Base-by-base conservation (phyloP, 2,329 filamentous ascomycete genomes). In the Hyphodiscus sp. region DNA sequence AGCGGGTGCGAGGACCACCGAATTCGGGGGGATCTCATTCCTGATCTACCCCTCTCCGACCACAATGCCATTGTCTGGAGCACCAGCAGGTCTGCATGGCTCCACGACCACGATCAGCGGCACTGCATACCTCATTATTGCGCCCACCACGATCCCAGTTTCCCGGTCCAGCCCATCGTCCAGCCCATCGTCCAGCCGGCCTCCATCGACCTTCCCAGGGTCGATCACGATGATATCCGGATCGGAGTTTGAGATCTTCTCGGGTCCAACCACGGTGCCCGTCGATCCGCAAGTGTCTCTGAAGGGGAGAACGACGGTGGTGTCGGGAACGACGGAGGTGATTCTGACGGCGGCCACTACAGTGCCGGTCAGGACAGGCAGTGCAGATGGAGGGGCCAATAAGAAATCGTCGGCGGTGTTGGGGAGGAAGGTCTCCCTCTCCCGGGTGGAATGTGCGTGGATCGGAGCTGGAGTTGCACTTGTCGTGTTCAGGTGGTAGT, bases 251-350 rank as follows among this genome's bases (percentile, higher is more conserved):
- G 18, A 60, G 6, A 43, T 57, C 5, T 49, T 58, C 16, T 19
- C 44, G 3, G 57, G 51, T 5, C 49, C 55, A 15, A 59, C 55
- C 4, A 59, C 59, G 1, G 49, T 61, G 4, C 50, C 55, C 18
- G 33, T 59, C 2, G 52, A 58, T 29, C 55, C 57, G 6, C 45
- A 23, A 10, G 55, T 52, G 20, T 52, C 59, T 11, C 23, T 59
- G 13, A 49, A 49, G 15, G 58, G 57, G 3, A n/a, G 44, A 5
- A 61, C 58, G 20, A 59, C 56, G 1, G 52, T 60, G 1, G 57
- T 59, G 16, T 43, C 29, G 4, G 57, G 57, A 4, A 54, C 46
- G 1, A 60, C 60, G 2, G 52, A 54, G 47, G 58, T 62, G 2
- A 48, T 55, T 23, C n/a, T 62, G 16, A 49, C 49, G 46, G 41